phyloP scores from a whole-genome alignment of 495 filamentous ascomycete genomes.

The Trichocladium uniseriatum region DNA sequence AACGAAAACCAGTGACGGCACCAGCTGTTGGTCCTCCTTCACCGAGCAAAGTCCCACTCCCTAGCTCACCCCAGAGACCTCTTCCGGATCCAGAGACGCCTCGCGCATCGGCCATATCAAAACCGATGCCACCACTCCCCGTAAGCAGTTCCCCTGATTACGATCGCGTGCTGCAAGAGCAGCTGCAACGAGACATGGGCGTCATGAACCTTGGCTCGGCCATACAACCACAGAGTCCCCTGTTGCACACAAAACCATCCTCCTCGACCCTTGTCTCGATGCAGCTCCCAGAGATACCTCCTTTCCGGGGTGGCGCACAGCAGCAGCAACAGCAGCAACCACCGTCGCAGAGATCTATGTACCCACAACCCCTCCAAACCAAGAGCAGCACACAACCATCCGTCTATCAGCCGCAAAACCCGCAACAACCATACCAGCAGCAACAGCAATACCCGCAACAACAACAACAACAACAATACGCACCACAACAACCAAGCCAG shows the following conservation, averaged over 20 bases:
- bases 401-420: constrained; percentile 7
- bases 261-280: constrained; percentile 28
- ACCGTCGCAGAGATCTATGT: constrained; percentile 23
- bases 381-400: neutral
- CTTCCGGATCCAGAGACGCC: constrained; percentile 36
- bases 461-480: constrained; percentile 10
- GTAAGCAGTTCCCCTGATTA: constrained; percentile 43
- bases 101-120: constrained; percentile 28
- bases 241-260: constrained; percentile 17
- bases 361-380: constrained; percentile 16
- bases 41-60: constrained; percentile 56
- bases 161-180: constrained; percentile 49
- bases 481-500: constrained; percentile 3
- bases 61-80: constrained; percentile 43
- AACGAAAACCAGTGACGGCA: constrained; percentile 42
- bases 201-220: constrained; percentile 34
- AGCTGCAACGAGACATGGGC: constrained; percentile 51
- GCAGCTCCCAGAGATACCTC: constrained; percentile 46
- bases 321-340: constrained; percentile 23
- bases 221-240: constrained; percentile 17
- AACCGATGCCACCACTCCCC: constrained; percentile 26
- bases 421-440: constrained; percentile 15
- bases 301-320: constrained; percentile 34
- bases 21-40: constrained; percentile 35
- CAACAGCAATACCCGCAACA: constrained; percentile 3